Evolutionary conservation across 805 yeast species (phyloP).

Genomic region (Myxozyma melibiosi): DNA sequence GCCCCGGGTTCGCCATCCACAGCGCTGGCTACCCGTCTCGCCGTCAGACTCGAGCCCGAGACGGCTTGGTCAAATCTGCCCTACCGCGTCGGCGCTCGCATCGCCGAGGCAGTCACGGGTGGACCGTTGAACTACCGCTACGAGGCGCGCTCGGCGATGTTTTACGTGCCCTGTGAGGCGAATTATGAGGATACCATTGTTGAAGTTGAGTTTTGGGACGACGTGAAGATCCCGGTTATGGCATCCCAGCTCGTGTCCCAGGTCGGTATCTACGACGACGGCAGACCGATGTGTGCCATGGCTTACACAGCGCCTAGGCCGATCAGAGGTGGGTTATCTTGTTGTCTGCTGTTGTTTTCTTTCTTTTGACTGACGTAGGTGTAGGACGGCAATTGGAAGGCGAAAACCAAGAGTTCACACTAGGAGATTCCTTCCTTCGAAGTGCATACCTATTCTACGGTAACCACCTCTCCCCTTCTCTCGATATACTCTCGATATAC

Average conservation of each 20-base stretch:
- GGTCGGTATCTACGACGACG: constrained; percentile 13
- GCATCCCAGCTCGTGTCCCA: constrained; percentile 11
- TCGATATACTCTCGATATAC: background rate
- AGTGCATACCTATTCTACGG: constrained; percentile 26
- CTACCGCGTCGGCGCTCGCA: constrained; percentile 2
- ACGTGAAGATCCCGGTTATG: constrained; percentile 16
- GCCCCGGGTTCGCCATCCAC: background rate
- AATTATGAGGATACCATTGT: constrained; percentile 4
- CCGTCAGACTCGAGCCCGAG: constrained; percentile 15
- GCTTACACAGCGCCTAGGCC: constrained; percentile 13
- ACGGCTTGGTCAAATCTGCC: constrained; percentile 25
- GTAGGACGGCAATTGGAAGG: background rate
- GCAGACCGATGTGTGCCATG: constrained; percentile 22
- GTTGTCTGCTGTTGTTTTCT: background rate
- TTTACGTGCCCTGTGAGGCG: constrained; percentile 13
- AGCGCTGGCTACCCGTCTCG: background rate
- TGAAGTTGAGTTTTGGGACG: constrained; percentile 11
- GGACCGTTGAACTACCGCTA: constrained; percentile 2
- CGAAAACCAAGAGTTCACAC: background rate
- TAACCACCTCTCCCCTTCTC: too few species aligned
- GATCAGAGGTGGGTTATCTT: background rate
- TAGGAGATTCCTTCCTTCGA: constrained; percentile 25
- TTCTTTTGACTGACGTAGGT: background rate
- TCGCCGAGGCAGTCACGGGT: constrained; percentile 11
- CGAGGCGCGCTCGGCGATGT: constrained; percentile 1